phyloP scores from a whole-genome alignment of 163 green algal genomes.

The Chlamydomonas reinhardtii region DNA sequence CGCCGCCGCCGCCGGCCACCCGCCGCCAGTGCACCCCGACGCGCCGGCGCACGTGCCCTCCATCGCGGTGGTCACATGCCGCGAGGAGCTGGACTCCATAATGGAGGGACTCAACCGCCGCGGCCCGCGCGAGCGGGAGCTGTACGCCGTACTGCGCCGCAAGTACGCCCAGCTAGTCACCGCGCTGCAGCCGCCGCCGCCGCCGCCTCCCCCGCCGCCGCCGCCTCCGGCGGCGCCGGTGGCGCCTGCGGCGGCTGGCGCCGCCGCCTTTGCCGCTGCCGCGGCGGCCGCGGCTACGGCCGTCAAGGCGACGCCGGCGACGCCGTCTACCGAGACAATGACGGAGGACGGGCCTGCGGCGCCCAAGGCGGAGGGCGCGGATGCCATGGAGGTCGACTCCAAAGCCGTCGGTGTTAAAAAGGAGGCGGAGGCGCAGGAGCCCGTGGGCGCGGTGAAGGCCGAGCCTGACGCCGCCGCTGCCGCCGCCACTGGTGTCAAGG shows the following conservation, averaged over 20 bases:
- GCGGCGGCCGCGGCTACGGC: too few species aligned
- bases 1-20: not conserved
- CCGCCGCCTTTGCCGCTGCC: not conserved
- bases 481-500: not conserved
- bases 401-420: constrained; percentile 3
- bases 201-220: constrained; percentile 9
- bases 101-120: constrained; percentile 30
- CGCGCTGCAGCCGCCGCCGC: constrained; percentile 33
- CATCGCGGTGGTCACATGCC: constrained; percentile 11
- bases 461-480: not conserved
- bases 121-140: constrained; percentile 32
- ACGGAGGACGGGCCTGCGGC: not conserved
- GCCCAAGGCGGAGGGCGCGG: not conserved
- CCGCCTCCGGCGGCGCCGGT: not conserved
- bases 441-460: constrained; percentile 3
- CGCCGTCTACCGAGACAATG: constrained; percentile 30
- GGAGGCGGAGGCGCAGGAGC: not conserved
- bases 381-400: constrained; percentile 42
- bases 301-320: not conserved
- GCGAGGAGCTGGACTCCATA: constrained; percentile 39
- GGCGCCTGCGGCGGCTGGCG: too few species aligned
- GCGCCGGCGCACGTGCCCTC: not conserved
- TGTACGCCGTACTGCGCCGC: constrained; percentile 25
- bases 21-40: not conserved
- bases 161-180: constrained; percentile 29